phyloP scores from a whole-genome alignment of 2,329 filamentous ascomycete genomes.

The Tolypocladium guangdongense region DNA sequence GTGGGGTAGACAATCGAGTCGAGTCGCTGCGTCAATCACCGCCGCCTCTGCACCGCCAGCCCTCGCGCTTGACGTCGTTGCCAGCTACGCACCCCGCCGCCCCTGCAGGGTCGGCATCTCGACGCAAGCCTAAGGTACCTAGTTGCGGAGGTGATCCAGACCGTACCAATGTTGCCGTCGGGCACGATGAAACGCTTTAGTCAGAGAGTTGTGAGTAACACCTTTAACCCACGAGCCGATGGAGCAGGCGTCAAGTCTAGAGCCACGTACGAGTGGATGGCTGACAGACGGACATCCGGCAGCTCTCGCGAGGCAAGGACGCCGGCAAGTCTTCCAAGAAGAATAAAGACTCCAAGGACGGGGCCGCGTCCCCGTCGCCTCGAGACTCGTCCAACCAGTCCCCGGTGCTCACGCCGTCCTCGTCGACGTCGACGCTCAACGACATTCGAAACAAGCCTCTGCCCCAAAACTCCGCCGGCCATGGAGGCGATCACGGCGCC shows the following conservation, averaged over 20 bases:
- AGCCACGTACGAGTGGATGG: neutral
- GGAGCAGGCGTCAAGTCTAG: slow-evolving; percentile 7
- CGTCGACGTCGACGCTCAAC: slow-evolving; percentile 77
- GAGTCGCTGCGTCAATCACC: neutral
- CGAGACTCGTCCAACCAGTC: slow-evolving; percentile 46
- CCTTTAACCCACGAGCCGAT: slow-evolving; percentile 13
- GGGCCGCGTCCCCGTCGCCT: slow-evolving; percentile 67
- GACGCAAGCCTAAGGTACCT: slow-evolving; percentile 1
- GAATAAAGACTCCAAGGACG: slow-evolving; percentile 62
- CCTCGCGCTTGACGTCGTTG: slow-evolving; percentile 20
- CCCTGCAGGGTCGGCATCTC: slow-evolving; percentile 7
- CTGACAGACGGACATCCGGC: slow-evolving; percentile 13
- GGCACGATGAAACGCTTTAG: slow-evolving; percentile 75
- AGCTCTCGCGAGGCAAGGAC: slow-evolving; percentile 88
- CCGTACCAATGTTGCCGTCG: neutral
- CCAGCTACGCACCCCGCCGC: slow-evolving; percentile 15
- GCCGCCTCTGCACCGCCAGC: neutral
- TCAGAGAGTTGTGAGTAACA: slow-evolving; percentile 58
- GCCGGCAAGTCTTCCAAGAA: slow-evolving; percentile 74
- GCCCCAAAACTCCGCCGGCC: slow-evolving; percentile 41
- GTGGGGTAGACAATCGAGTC: neutral
- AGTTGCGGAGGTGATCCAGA: neutral
- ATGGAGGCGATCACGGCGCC: slow-evolving; percentile 30
- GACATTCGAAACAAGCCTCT: slow-evolving; percentile 77
- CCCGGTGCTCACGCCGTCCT: slow-evolving; percentile 66